These are phyloP conservation scores for Rhizophagus prolifer DNA, from an alignment of 192 early-diverging fungal genomes.

Conservation along the genomic window DNA sequence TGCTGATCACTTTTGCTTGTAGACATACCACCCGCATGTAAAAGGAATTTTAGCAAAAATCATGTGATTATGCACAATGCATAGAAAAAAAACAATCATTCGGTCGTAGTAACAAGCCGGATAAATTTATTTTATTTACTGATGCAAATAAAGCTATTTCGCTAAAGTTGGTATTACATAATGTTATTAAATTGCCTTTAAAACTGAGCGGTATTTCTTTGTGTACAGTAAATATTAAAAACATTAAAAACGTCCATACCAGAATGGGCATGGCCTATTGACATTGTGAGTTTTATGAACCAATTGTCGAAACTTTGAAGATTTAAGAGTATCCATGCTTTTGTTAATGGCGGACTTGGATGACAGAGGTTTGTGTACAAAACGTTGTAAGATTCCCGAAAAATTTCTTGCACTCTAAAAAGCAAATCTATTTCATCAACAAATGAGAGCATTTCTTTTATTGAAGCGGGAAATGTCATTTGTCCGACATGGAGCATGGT, in stretches of 20 bases:
- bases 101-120: too few relatives aligned
- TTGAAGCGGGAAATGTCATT: background rate
- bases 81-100: too few relatives aligned
- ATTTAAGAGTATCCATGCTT: constrained; percentile 1
- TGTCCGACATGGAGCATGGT: constrained; percentile 16
- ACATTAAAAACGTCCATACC: constrained; percentile 24
- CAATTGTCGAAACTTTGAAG: constrained; percentile 14
- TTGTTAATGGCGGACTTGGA: background rate
- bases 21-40: too few relatives aligned
- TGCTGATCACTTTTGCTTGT: too few relatives aligned
- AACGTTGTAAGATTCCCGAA: constrained; percentile 11
- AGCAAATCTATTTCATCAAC: constrained; percentile 18
- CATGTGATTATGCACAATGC: too few relatives aligned
- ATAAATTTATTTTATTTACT: too few relatives aligned
- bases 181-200: too few relatives aligned
- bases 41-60: too few relatives aligned
- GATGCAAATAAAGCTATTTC: too few relatives aligned
- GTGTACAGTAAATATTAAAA: background rate
- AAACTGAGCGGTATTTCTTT: too few relatives aligned
- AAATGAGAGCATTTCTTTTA: constrained; percentile 21
- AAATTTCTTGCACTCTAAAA: constrained; percentile 18
- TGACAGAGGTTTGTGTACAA: background rate
- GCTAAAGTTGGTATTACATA: too few relatives aligned
- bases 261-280: constrained; percentile 7
- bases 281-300: constrained; percentile 22